Conservation (phyloP, 2,329 filamentous ascomycete species). For the Colletotrichum horii region DNA sequence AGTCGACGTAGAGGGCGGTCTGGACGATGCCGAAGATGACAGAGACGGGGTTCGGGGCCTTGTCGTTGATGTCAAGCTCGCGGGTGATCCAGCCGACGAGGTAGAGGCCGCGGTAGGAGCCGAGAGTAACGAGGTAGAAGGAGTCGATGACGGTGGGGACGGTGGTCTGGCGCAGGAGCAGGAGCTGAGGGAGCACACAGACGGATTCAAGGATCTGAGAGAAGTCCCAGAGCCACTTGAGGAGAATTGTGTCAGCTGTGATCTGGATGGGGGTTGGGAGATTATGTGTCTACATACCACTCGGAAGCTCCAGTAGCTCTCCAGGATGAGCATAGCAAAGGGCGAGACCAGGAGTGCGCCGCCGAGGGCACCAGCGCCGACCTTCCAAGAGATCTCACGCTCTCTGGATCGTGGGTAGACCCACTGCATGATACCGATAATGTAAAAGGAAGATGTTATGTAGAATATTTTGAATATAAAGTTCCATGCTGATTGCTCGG, state of each 20-base stretch:
- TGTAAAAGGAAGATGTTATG: conserved; percentile 82
- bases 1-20: conserved; percentile 89
- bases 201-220: conserved; percentile 91
- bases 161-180: conserved; percentile 91
- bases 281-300: conserved; percentile 45
- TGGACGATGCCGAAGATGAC: conserved; percentile 89
- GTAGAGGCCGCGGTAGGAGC: conserved; percentile 87
- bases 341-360: conserved; percentile 73
- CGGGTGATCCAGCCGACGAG: conserved; percentile 89
- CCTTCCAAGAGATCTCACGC: conserved; percentile 90
- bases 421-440: conserved; percentile 85
- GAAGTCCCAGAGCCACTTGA: conserved; percentile 82
- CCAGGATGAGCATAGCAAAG: conserved; percentile 74
- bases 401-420: conserved; percentile 88
- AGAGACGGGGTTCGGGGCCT: conserved; percentile 71
- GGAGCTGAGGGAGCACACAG: conserved; percentile 87
- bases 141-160: conserved; percentile 96
- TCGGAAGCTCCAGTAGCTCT: conserved; percentile 52
- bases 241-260: not conserved
- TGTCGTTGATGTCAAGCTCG: conserved; percentile 61
- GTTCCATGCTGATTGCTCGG: conserved; percentile 67
- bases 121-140: conserved; percentile 90
- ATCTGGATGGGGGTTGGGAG: not conserved
- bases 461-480: conserved; percentile 89
- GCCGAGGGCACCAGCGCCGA: conserved; percentile 73